Percentiles rank a stretch among this genome's conserved stretches.
phyloP scores from a whole-genome alignment of 176 grass and related monocot species.

The Juncus inflexus region DNA sequence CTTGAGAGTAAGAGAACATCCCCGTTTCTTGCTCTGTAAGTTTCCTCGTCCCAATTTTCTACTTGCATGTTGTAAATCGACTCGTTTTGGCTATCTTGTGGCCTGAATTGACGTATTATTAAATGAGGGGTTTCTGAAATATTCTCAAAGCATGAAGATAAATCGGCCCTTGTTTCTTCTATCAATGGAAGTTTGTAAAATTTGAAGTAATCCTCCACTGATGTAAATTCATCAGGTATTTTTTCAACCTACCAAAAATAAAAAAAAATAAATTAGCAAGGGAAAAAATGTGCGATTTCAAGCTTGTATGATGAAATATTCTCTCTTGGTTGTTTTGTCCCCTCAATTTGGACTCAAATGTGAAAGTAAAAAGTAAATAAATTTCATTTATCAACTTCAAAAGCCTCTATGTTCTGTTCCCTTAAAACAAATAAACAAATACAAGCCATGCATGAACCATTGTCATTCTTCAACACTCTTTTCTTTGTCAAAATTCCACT shows the following conservation, averaged over 20 bases:
- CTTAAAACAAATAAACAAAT: neutral
- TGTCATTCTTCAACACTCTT: neutral
- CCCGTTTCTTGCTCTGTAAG: constrained; percentile 49
- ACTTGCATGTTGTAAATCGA: constrained; percentile 50
- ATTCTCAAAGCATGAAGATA: constrained; percentile 47
- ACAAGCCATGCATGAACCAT: neutral
- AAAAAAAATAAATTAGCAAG: constrained; percentile 1
- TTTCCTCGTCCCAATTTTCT: constrained; percentile 28
- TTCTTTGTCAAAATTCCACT: neutral
- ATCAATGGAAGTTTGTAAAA: constrained; percentile 48
- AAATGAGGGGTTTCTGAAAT: constrained; percentile 43
- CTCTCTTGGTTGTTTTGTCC: neutral
- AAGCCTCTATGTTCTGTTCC: neutral
- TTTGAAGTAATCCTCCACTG: constrained; percentile 37
- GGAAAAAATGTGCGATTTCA: neutral
- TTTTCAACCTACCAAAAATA: constrained; percentile 40
- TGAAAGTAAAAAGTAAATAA: neutral
- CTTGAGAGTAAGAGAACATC: constrained; percentile 69
- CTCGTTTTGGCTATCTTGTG: constrained; percentile 11
- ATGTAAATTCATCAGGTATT: constrained; percentile 47
- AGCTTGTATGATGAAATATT: neutral
- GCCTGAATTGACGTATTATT: constrained; percentile 39
- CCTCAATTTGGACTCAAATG: neutral
- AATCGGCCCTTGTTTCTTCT: constrained; percentile 61
- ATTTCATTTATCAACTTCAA: neutral